Conservation (phyloP, 148 eudicot genomes). For the Salicornia ramosissima region DNA sequence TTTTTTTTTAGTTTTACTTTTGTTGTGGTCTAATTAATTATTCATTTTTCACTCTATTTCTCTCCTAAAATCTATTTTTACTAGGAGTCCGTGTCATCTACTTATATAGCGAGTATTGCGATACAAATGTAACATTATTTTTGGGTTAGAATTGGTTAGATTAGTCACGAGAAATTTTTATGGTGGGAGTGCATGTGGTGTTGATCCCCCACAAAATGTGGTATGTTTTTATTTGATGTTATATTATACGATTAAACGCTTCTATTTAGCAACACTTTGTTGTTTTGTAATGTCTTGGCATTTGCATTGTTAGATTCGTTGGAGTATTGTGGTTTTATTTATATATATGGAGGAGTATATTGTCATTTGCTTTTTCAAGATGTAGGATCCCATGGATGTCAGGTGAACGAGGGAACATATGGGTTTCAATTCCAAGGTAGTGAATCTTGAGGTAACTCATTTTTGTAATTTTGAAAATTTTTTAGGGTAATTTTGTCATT, state of each 20-base stretch:
- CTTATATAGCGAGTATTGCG: no score
- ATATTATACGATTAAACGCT: no score
- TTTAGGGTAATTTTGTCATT: no score
- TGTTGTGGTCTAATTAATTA: no score
- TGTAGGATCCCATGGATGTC: conserved; percentile 4
- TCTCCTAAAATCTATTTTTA: no score
- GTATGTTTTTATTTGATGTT: not conserved
- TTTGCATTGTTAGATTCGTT: conserved; percentile 5
- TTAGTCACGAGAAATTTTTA: conserved; percentile 7
- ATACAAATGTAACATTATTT: no score
- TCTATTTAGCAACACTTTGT: not conserved
- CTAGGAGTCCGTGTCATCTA: no score
- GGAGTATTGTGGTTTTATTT: not conserved
- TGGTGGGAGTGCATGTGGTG: not conserved
- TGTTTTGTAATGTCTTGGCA: not conserved
- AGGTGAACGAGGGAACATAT: not conserved
- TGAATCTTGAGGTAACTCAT: no score
- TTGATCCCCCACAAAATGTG: not conserved
- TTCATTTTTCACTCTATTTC: no score
- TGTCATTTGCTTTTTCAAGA: not conserved
- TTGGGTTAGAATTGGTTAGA: not conserved
- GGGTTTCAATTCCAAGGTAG: not conserved
- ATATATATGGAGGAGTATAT: not conserved
- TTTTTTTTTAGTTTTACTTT: no score
- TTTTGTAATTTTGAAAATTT: no score